These are phyloP conservation scores for Boletellus emodensis DNA, from an alignment of 768 basidiomycete species.

Conservation along the genomic window DNA sequence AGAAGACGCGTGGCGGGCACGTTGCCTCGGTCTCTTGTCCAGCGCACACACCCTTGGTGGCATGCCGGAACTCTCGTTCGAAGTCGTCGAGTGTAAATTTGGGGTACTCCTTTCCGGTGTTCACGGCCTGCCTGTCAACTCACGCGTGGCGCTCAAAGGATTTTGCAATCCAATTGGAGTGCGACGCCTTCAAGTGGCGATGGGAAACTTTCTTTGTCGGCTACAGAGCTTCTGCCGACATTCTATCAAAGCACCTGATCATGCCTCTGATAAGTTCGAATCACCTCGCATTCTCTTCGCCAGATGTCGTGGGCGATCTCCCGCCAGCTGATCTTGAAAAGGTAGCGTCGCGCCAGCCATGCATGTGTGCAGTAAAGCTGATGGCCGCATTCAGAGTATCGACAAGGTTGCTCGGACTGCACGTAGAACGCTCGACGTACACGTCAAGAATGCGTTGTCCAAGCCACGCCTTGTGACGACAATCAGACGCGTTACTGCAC, in stretches of 20 bases:
- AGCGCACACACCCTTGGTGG: slow-evolving; percentile 61
- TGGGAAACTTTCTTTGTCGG: slow-evolving; percentile 74
- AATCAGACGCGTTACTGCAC: slow-evolving; percentile 66
- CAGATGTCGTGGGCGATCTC: slow-evolving; percentile 53
- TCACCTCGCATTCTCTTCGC: slow-evolving; percentile 62
- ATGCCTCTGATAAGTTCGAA: slow-evolving; percentile 69
- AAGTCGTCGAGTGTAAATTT: slow-evolving; percentile 54
- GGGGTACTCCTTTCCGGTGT: slow-evolving; percentile 40
- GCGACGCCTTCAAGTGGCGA: slow-evolving; percentile 65
- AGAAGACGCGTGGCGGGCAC: slow-evolving; percentile 62
- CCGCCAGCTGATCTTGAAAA: slow-evolving; percentile 61
- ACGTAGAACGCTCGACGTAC: slow-evolving; percentile 63
- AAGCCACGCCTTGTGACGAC: slow-evolving; percentile 65
- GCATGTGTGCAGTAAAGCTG: slow-evolving; percentile 3
- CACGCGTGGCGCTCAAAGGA: slow-evolving; percentile 45
- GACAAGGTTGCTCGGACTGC: slow-evolving; percentile 70
- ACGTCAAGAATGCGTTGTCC: slow-evolving; percentile 66
- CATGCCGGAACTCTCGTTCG: slow-evolving; percentile 54
- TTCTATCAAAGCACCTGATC: slow-evolving; percentile 76
- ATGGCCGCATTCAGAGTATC: slow-evolving; percentile 44
- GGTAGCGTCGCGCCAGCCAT: slow-evolving; percentile 34
- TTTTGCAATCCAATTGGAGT: slow-evolving; percentile 57
- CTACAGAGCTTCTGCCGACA: slow-evolving; percentile 59
- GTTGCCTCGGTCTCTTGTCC: slow-evolving; percentile 51
- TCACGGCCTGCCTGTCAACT: slow-evolving; percentile 7